Evolutionary conservation across 306 rosid genomes (phyloP), one percentile per base, ranked within the genome.

Genomic region (Mimosa bimucronata): DNA sequence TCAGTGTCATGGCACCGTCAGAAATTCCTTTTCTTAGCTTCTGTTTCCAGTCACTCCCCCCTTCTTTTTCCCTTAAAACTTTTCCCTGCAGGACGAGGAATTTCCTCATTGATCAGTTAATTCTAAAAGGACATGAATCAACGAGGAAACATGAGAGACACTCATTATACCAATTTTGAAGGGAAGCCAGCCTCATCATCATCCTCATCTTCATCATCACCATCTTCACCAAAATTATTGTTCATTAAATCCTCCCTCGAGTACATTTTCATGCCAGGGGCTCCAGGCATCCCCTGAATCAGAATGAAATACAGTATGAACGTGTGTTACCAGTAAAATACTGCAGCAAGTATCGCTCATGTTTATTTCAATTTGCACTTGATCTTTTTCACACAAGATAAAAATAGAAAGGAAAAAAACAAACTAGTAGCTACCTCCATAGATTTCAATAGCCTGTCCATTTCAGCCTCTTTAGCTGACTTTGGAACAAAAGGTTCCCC

Each of bases 271-370:
- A 95, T 92, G 86, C 83, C 81, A 0, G 98, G 99, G 73, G 99
- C 99, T 81, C 99, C 99, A n/a, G 99, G 99, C 98, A 95, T 93
- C 16, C 99, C 99, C 99, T 95, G 89, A 77, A 79, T 69, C 73
- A 79, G 58, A 50, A 74, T 23, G 16, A 50, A 79, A 65, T 66
- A 79, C 67, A 77, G 74, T n/a, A 34, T 37, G 69, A 74, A 46
- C 79, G 75, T 53, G 70, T 28, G 37, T 38, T 15, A 70, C 65
- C 45, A 30, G 16, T 25, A 71, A 44, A 41, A 75, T 19, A 31
- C 14, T 34, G 74, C 45, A 52, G 75, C 76, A 53, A 38, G 41
- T 26, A 31, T 42, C 3, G 37, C 42, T 76, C 68, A 75, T 76
- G 23, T 14, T 44, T 12, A 29, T 66, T 78, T 31, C 52, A 62